Percentiles rank a stretch among this genome's conserved stretches.
Evolutionary conservation across 2,329 filamentous ascomycete species (phyloP).

Genomic region (Microdochium paspali): DNA sequence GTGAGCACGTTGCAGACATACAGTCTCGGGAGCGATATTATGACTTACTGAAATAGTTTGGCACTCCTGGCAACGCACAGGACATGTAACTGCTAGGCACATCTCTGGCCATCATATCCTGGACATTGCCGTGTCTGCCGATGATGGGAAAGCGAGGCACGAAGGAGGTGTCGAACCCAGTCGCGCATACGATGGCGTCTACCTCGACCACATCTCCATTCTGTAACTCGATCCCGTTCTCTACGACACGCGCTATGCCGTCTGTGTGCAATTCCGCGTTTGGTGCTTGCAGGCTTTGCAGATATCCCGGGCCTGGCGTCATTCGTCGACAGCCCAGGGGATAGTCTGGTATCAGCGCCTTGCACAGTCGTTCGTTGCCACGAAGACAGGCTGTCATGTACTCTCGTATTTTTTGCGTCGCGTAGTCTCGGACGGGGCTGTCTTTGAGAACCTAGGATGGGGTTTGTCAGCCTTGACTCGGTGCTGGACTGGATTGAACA

Average conservation of each 20-base stretch:
- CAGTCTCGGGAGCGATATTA: constrained; percentile 1
- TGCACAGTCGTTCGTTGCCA: constrained; percentile 38
- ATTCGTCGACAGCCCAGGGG: constrained; percentile 37
- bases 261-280: constrained; percentile 39
- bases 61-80: constrained; percentile 38
- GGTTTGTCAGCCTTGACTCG: neutral
- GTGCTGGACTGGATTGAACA: too few relatives aligned
- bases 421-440: constrained; percentile 29
- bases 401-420: constrained; percentile 27
- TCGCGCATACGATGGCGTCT: constrained; percentile 49
- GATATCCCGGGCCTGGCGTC: constrained; percentile 40
- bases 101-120: constrained; percentile 33
- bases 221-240: constrained; percentile 36
- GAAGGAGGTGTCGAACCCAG: constrained; percentile 46
- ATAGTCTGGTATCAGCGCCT: constrained; percentile 39
- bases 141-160: constrained; percentile 39
- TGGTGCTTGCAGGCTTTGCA: constrained; percentile 31
- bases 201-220: constrained; percentile 38
- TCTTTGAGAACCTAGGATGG: constrained; percentile 25
- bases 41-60: constrained; percentile 44
- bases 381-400: constrained; percentile 38
- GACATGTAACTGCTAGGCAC: constrained; percentile 43
- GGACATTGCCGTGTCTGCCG: constrained; percentile 39
- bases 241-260: constrained; percentile 33
- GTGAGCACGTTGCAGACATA: neutral